Evolutionary conservation across 306 rosid genomes (phyloP), one percentile per base, ranked within the genome.

Genomic region (Prunus campanulata): DNA sequence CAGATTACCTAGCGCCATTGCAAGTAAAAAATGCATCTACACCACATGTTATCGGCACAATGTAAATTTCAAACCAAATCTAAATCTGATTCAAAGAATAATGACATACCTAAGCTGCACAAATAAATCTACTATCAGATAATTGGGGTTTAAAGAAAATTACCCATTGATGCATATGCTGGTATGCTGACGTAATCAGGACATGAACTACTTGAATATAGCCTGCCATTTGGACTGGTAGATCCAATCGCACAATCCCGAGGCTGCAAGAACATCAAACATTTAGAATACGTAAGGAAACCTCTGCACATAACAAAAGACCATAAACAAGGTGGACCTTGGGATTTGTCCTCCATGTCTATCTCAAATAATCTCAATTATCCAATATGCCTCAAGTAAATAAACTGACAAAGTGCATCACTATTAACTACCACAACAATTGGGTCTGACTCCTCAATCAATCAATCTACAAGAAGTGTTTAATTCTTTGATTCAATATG

Each of bases 121-220:
- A 52, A 29, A 3, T 59, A 52, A 35, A 22, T 19, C 20, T 42
- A 52, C 72, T 25, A 25, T 15, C 20, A 50, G 61, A 69, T n/a
- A 48, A 44, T 3, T 29, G 52, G 3, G 46, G 48, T 14, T 30
- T 2, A 35, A 70, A 59, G 49, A 75, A 76, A 70, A 85, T 82
- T 82, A 90, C 91, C 87, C 3, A 5, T 56, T 15, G 96, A 78
- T 39, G 29, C 77, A 71, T 66, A 62, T 74, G 79, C 83, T 39
- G 99, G 99, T 86, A 95, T 78, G 87, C 89, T 85, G 71, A 95
- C 83, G 59, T 89, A 95, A 64, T 6, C 48, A 57, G 99, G 99
- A 77, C 99, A 95, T 18, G 97, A 89, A 68, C 46, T 30, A 77
- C 78, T 81, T 8, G 91, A 85, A 75, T 89, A 85, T 48, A 82